Evolutionary conservation across 306 rosid genomes (phyloP), one percentile per base, ranked within the genome.

Genomic region (Inga laurina): DNA sequence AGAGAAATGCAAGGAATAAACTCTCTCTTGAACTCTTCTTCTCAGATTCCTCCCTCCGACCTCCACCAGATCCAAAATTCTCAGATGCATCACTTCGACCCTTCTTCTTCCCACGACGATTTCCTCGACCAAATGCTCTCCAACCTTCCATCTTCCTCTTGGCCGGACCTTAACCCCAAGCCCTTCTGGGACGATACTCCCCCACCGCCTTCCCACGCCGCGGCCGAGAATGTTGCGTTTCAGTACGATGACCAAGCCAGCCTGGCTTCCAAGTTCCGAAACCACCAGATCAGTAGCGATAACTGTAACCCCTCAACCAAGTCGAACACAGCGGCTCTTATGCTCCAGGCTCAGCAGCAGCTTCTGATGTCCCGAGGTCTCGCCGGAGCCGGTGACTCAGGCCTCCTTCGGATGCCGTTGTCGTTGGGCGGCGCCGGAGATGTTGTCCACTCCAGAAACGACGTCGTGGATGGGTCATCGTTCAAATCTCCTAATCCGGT

Each of bases 71-170:
- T 88, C 81, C 90, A 81, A 22, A 82, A 76, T 15, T 66, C 86
- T 35, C 90, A 82, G 74, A 88, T 86, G 69, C 92, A 48, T 41
- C 89, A 86, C 86, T 90, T 88, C 43, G 92, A 89, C 64, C 82
- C 90, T 21, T 80, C 90, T 16, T 49, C 91, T n/a, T 75, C 97
- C 72, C 91, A 91, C 77, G 98, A 94, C 71, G 98, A 94, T 66
- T 94, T 94, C 49, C 92, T 94, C 66, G 93, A 94, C 44, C 98
- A 91, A 88, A 90, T 94, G 91, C 95, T 94, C 82, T 91, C 97
- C 27, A 85, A 81, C 64, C 87, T 93, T 78, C 86, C 85, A 13
- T 86, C 92, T 45, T 86, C 79, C 72, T 82, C 94, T 1, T 90
- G 92, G 92, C 56, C 86, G 14, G 90, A 86, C 79, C 88, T 90